Evolutionary conservation across 495 filamentous ascomycete genomes (phyloP).

Genomic region (Aeminium ludgeri): DNA sequence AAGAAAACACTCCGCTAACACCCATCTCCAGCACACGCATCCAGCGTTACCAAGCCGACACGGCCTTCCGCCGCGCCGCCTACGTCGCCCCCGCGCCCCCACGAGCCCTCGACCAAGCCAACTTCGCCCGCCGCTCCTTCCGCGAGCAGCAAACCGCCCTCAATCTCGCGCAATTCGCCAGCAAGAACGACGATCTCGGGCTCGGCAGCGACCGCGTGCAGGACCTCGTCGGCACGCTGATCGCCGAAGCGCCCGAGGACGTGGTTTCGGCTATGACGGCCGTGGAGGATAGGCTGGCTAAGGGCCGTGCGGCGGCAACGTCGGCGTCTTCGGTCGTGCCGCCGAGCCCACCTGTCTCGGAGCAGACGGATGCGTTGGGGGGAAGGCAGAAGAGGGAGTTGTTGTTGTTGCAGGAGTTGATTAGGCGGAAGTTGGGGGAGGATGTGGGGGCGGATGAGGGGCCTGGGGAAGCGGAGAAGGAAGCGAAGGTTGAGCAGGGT

Average conservation of each 20-base stretch:
- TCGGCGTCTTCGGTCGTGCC: slow-evolving; percentile 2
- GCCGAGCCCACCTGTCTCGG: slow-evolving; percentile 11
- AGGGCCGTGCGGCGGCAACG: slow-evolving; percentile 2
- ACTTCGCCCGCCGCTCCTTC: slow-evolving; percentile 16
- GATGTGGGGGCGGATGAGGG: too few relatives aligned
- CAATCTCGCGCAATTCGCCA: slow-evolving; percentile 34
- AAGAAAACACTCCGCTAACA: slow-evolving; percentile 1
- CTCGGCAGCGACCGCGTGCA: slow-evolving; percentile 16
- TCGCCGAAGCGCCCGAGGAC: slow-evolving; percentile 22
- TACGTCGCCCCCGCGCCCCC: background rate
- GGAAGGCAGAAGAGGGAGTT: slow-evolving; percentile 12
- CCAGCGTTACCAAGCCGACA: slow-evolving; percentile 4
- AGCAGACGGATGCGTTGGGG: slow-evolving; percentile 11
- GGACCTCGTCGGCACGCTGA: slow-evolving; percentile 19
- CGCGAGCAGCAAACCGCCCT: slow-evolving; percentile 39
- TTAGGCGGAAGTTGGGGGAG: slow-evolving; percentile 10
- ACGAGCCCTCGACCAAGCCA: slow-evolving; percentile 11
- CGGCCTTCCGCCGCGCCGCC: slow-evolving; percentile 2
- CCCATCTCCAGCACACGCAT: slow-evolving; percentile 4
- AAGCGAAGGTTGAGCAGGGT: too few relatives aligned
- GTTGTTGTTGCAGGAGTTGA: slow-evolving; percentile 14
- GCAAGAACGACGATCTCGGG: slow-evolving; percentile 20
- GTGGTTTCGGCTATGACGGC: slow-evolving; percentile 14
- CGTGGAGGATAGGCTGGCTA: slow-evolving; percentile 1
- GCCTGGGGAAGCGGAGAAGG: too few relatives aligned